Conservation (phyloP, 768 basidiomycete species). For the Lentinula raphanica region DNA sequence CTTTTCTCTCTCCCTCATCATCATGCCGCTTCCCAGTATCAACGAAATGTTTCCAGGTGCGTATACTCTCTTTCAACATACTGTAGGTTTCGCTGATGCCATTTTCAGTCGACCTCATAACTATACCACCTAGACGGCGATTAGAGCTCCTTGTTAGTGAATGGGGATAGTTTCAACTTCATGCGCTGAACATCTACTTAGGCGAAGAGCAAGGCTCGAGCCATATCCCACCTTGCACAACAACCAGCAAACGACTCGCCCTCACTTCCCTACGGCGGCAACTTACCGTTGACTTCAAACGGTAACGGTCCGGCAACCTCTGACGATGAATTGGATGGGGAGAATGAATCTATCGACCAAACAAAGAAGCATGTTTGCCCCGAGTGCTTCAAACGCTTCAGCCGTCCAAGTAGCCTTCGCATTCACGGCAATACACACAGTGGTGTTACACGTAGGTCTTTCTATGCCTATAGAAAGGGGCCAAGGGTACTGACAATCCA, state of each 20-base stretch:
- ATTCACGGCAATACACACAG: slow-evolving; percentile 69
- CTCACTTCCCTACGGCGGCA: not conserved
- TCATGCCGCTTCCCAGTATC: slow-evolving; percentile 39
- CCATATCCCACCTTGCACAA: not conserved
- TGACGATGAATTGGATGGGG: not conserved
- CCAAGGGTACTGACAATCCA: not conserved
- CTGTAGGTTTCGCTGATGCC: not conserved
- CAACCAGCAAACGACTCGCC: not conserved
- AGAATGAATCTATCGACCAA: not conserved
- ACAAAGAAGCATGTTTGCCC: slow-evolving; percentile 43
- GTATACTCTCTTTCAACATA: not conserved
- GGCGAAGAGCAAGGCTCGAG: not conserved
- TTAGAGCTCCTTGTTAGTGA: slow-evolving; percentile 13
- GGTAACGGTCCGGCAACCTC: not conserved
- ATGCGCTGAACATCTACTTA: not conserved
- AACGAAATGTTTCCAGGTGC: slow-evolving; percentile 53
- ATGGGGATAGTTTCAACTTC: slow-evolving; percentile 10
- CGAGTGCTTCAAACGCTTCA: slow-evolving; percentile 60
- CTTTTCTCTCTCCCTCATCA: not conserved
- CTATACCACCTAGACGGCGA: slow-evolving; percentile 7
- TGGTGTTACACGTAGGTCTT: slow-evolving; percentile 56
- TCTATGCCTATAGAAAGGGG: not conserved
- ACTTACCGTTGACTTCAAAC: not conserved
- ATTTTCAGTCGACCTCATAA: slow-evolving; percentile 12
- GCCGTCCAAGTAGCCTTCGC: slow-evolving; percentile 60